Percentiles rank a stretch among this genome's conserved stretches.
These are phyloP conservation scores for Croton setiger DNA, from an alignment of 441 rosid species.

Conservation along the genomic window DNA sequence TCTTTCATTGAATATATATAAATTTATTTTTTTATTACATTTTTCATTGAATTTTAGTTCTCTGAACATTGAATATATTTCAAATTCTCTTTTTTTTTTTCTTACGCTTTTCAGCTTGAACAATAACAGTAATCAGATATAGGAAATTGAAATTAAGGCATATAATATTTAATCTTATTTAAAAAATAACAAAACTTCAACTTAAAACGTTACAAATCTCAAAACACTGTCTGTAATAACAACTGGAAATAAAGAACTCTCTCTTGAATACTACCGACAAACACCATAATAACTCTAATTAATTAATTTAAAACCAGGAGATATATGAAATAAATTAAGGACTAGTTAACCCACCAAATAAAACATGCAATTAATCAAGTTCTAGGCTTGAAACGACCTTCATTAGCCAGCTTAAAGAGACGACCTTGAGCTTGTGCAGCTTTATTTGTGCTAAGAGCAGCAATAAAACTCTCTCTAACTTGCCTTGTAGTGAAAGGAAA, in stretches of 20 bases:
- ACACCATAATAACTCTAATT: background rate
- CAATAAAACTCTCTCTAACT: conserved; percentile 28
- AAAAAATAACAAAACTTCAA: conserved; percentile 1
- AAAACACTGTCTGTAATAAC: conserved; percentile 8
- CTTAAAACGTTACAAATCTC: background rate
- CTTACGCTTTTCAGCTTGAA: no score
- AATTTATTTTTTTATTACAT: no score
- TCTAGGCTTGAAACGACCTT: conserved; percentile 26
- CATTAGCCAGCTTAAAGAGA: conserved; percentile 32
- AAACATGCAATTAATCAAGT: background rate
- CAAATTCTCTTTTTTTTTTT: no score
- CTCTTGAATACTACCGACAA: background rate
- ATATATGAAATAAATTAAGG: background rate
- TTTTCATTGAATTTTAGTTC: no score
- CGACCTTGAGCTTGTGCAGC: conserved; percentile 31
- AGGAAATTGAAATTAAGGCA: background rate
- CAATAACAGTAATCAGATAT: no score
- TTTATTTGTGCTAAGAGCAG: conserved; percentile 22
- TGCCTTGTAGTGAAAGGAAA: conserved; percentile 30
- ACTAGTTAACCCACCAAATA: background rate
- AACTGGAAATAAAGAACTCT: background rate
- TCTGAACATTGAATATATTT: no score
- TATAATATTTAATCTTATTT: background rate
- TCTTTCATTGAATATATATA: no score
- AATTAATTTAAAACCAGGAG: background rate